Evolutionary conservation across 148 eudicot species (phyloP).

Genomic region (Chenopodium berlandieri): DNA sequence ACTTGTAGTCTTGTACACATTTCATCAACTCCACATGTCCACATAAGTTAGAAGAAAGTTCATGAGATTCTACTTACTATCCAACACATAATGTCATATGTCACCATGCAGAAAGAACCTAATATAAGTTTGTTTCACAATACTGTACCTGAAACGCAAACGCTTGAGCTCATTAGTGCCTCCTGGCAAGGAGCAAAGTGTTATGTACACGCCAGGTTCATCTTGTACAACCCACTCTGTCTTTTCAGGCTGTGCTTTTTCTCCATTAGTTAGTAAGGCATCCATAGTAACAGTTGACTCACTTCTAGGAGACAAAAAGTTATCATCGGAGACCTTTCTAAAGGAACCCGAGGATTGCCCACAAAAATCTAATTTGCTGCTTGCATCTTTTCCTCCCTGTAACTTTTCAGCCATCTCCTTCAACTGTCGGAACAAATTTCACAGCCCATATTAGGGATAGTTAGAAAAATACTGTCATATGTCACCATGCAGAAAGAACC

Average conservation of each 20-base stretch:
- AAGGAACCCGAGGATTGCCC: slow-evolving; percentile 32
- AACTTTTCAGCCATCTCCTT: slow-evolving; percentile 64
- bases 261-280: slow-evolving; percentile 44
- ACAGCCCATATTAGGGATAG: not conserved
- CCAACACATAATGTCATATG: not conserved
- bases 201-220: slow-evolving; percentile 85
- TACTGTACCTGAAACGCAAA: slow-evolving; percentile 88
- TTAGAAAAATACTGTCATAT: not conserved
- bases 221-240: slow-evolving; percentile 72
- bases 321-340: slow-evolving; percentile 29
- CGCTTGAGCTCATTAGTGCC: slow-evolving; percentile 81
- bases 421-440: slow-evolving; percentile 45
- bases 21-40: not conserved
- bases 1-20: not conserved
- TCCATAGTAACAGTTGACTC: slow-evolving; percentile 41
- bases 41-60: not conserved
- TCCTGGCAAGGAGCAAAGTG: slow-evolving; percentile 70
- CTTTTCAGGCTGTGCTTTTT: slow-evolving; percentile 50
- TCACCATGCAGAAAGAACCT: not conserved
- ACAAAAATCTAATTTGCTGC: slow-evolving; percentile 34
- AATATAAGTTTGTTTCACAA: not conserved
- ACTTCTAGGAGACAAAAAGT: slow-evolving; percentile 41
- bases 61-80: not conserved
- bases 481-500: not conserved
- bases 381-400: slow-evolving; percentile 35